Conservation (phyloP, 78 protist species). For the Planoprotostelium fungivorum region DNA sequence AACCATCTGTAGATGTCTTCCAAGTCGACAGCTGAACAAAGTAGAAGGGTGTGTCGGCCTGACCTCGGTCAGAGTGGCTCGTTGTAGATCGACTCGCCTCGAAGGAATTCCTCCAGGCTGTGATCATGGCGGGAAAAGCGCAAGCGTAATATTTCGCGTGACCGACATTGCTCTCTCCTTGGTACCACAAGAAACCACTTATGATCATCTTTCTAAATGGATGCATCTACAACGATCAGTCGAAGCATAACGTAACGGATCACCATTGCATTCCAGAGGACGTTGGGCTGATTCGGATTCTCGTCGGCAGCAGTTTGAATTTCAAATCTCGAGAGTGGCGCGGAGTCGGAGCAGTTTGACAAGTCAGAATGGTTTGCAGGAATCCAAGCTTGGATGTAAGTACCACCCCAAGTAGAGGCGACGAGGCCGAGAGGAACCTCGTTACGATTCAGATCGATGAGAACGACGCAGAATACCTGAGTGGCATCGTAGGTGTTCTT, state of each 20-base stretch:
- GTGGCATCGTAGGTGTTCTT: background rate
- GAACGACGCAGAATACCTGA: background rate
- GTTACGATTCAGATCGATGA: background rate
- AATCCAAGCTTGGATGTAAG: background rate
- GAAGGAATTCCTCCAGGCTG: background rate
- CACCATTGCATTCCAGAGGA: background rate
- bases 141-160: background rate
- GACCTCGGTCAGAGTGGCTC: background rate
- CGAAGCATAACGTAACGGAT: no score
- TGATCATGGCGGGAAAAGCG: background rate
- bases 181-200: no score
- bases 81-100: background rate
- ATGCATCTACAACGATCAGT: no score
- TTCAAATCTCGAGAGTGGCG: no score
- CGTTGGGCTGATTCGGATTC: background rate
- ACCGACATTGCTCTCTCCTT: background rate
- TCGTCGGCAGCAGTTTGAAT: no score
- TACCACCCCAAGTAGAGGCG: background rate
- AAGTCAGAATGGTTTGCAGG: no score
- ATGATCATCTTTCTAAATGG: no score
- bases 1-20: background rate
- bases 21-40: background rate
- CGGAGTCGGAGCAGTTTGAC: no score
- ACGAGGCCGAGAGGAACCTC: background rate
- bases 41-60: background rate